A percentile compares a stretch with the other conserved stretches of the same genome.
Conservation (phyloP, 257 asterid species). For the Voacanga thouarsii region DNA sequence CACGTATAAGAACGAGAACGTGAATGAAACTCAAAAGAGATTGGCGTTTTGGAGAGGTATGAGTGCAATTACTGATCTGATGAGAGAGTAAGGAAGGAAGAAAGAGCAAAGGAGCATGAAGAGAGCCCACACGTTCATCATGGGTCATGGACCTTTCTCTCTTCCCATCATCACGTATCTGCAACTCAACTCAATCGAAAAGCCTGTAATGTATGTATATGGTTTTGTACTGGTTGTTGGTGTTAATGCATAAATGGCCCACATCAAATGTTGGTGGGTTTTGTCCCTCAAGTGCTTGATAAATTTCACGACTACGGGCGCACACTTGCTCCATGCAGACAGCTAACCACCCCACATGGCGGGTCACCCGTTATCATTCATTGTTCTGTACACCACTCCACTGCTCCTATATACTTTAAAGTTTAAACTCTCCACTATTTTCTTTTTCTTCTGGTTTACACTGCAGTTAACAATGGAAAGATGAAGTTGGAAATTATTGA, state of each 20-base stretch:
- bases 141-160: not conserved
- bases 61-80: too few species aligned
- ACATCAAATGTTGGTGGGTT: slow-evolving; percentile 40
- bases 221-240: slow-evolving; percentile 1
- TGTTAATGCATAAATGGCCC: slow-evolving; percentile 28
- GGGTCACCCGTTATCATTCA: slow-evolving; percentile 13
- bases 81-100: too few species aligned
- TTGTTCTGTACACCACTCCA: not conserved
- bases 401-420: slow-evolving; percentile 1
- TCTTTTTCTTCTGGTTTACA: too few species aligned
- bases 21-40: too few species aligned
- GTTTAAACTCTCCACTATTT: too few species aligned
- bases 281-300: slow-evolving; percentile 29
- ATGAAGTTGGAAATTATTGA: too few species aligned
- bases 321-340: slow-evolving; percentile 27
- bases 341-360: slow-evolving; percentile 32
- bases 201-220: not conserved
- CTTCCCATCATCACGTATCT: not conserved
- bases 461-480: too few species aligned
- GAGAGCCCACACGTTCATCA: not conserved
- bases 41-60: too few species aligned
- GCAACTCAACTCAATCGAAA: not conserved
- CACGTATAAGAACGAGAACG: too few species aligned
- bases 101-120: not conserved
- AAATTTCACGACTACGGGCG: slow-evolving; percentile 20